Base-by-base conservation (phyloP, 805 yeast genomes). In the Nakazawaea laoshanensis region DNA sequence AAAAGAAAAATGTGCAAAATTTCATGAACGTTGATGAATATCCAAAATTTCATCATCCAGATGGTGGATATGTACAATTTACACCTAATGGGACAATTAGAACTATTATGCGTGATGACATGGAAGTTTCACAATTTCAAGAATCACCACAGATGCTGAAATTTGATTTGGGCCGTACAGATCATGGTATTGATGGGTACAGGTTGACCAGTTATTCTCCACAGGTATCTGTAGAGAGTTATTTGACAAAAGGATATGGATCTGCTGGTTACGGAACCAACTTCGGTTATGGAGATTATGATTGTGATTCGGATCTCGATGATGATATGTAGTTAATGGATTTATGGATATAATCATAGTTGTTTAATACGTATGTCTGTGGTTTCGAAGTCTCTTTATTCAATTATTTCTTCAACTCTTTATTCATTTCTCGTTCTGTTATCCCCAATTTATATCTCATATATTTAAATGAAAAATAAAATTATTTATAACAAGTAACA, bases 11-110 rank as follows among this genome's bases (percentile, higher is more conserved):
- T 30, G 25, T 47, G 23, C 48, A 50, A 9, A 24, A 53, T 18
- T 52, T 52, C n/a, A 48, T 48, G 21, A 46, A 51, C 14, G 44
- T 53, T 12, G 53, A 59, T 24, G 76, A 71, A 36, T 72, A 71
- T 64, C 76, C 81, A 10, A 57, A 65, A 36, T 74, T 68, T 42
- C 61, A 61, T 33, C 80, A 73, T 41, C 81, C 81, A 2, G 73
- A 73, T 9, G 81, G 81, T 7, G 81, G 81, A 1, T 60, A 59
- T 19, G 67, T 74, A 29, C 75, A 73, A 47, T 67, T 74, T 36
- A 73, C 80, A 1, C 80, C 81, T 16, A 64, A 76, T 57, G 81
- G 81, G n/a, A 70, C 73, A 30, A 55, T 74, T 25, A 55, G 80
- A 41, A 59, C 65, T 2, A 52, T 50, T 41, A 14, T 57, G 18